Base-by-base conservation (phyloP, 441 rosid genomes). In the Syzygium syzygioides region DNA sequence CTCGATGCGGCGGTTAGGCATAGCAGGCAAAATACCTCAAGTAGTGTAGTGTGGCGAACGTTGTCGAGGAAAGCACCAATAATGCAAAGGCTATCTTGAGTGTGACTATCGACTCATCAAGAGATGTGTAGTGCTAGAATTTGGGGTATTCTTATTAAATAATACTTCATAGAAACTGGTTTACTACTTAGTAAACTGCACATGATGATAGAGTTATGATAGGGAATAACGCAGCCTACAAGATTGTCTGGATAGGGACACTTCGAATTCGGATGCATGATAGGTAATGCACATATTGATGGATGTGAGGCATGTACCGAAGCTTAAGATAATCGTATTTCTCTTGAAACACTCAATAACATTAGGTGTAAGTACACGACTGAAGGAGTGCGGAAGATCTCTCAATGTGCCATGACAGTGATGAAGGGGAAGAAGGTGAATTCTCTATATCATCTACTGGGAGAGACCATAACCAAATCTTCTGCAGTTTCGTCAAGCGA, bases 221-320 rank as follows among this genome's bases (percentile, higher is more conserved):
- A 7, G 45, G 45, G 45, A 41, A 41, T 41, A 41, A 41, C 45
- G 45, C 3, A 57, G 5, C 60, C 14, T 1, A 57, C 23, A 57
- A 57, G n/a, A 57, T 2, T 57, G 0, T 23, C 60, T 57, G 25
- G 0, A 57, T 5, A 0, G 3, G 1, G 1, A 57, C 13, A 25
- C 2, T 23, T 23, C 5, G 0, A 5, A 57, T 57, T 57, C 1
- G 60, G 2, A 57, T 57, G 28, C 60, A 57, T 0, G 3, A 1
- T 25, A 11, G 25, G 28, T 57, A 57, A 3, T 57, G 60, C 60
- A 57, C 2, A 23, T 57, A 23, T 1, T 57, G 2, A 57, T 0
- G 10, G 2, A 57, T 1, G 7, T 19, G 55, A 54, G 55, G 55
- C 19, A 54, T 54, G 18, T 54, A 54, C 18, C 3, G 7, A 6